Percentiles rank a stretch among this genome's conserved stretches.
Evolutionary conservation across 148 eudicot species (phyloP).

Genomic region (Arctostaphylos glauca): DNA sequence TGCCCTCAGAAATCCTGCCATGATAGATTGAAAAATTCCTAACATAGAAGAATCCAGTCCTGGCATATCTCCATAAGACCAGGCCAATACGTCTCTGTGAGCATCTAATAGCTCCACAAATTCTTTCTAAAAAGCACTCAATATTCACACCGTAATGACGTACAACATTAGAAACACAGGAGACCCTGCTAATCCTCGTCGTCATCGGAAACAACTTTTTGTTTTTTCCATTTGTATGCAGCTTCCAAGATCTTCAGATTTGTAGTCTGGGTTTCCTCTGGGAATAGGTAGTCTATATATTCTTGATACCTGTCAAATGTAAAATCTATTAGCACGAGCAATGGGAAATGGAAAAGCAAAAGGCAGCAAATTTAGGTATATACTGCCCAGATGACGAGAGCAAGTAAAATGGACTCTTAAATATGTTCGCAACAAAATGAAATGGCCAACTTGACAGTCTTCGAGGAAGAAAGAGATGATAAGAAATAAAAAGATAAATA

Average conservation of each 20-base stretch:
- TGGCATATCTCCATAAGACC: too few species aligned
- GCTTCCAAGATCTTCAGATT: conserved; percentile 65
- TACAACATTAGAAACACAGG: background rate
- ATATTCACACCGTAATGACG: background rate
- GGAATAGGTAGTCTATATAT: conserved; percentile 61
- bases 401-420: background rate
- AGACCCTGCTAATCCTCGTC: conserved; percentile 38
- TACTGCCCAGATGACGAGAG: background rate
- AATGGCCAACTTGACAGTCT: background rate
- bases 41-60: too few species aligned
- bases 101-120: background rate
- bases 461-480: background rate
- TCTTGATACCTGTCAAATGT: conserved; percentile 58
- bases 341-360: background rate
- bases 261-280: conserved; percentile 52
- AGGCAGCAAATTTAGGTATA: background rate
- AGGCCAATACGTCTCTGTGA: too few species aligned
- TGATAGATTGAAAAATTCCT: background rate
- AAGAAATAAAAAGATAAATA: background rate
- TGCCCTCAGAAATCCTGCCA: background rate
- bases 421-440: background rate
- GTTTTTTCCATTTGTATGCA: conserved; percentile 72
- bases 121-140: background rate
- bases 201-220: conserved; percentile 33
- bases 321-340: background rate